Base-by-base conservation (phyloP, 2,329 filamentous ascomycete genomes). In the Sporothrix schenckii region DNA sequence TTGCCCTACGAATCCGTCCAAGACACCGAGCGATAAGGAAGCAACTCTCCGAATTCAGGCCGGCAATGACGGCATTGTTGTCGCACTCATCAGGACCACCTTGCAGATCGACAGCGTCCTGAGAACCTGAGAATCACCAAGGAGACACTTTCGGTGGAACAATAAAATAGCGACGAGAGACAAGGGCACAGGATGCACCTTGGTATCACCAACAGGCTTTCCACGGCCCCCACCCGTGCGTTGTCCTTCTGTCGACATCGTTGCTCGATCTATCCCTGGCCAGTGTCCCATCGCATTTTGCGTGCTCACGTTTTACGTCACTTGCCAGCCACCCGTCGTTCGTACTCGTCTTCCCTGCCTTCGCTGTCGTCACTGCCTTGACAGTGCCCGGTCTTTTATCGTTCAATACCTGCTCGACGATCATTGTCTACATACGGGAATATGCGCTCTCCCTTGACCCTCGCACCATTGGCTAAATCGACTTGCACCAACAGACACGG, bases 401-500 rank as follows among this genome's bases (percentile, higher is more conserved):
- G 19, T 21, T 14, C 5, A 49, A 49, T 2, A 47, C 16, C 44
- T 19, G 44, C 44, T 19, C 44, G 44, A 49, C 44, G 6, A 16
- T 6, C 30, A 9, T 58, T 30, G 9, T 58, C 30, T 41, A 27
- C 16, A 34, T 6, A n/a, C n/a, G n/a, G 34, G 34, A 34, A 9
- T 34, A 9, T 34, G 16, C 24, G 24, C 52, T 24, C 13, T 30
- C 34, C 16, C 39, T 21, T 14, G 39, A 6, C 30, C 6, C 54
- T 60, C 34, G 7, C 27, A 34, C 30, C 14, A 41, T 16, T 27
- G 54, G 54, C 30, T 60, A 13, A 47, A 27, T 47, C n/a, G n/a
- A 63, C 58, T 63, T 47, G 60, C 44, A 49, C 41, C 60, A 49
- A 65, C 60, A 65, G 60, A 65, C 60, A 41, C 30, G 30, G 34